Percentiles rank a stretch among this genome's conserved stretches.
phyloP scores from a whole-genome alignment of 805 yeast genomes.

The Candida tibetensis region DNA sequence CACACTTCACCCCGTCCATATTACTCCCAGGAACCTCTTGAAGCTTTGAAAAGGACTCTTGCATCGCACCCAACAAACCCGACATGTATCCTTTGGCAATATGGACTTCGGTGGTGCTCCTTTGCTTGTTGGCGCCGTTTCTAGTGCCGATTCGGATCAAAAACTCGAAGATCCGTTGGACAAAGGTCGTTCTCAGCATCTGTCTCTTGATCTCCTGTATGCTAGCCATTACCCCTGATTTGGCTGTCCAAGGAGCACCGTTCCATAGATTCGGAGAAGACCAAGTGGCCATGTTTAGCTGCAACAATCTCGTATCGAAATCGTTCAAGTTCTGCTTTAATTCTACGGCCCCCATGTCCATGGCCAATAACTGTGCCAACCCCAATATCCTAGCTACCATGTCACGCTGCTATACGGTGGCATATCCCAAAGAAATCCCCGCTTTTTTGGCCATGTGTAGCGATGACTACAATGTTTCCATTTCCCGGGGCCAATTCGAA shows the following conservation, averaged over 20 bases:
- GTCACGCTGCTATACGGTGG: conserved; percentile 31
- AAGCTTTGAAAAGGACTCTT: too few relatives aligned
- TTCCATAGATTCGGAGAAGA: conserved; percentile 26
- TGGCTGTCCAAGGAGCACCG: conserved; percentile 29
- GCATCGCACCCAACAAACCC: too few relatives aligned
- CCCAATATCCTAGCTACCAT: conserved; percentile 34
- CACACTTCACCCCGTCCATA: too few relatives aligned
- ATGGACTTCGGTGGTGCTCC: conserved; percentile 2
- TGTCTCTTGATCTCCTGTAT: conserved; percentile 11
- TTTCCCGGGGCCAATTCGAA: conserved; percentile 22
- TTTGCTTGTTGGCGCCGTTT: neutral
- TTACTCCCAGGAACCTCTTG: too few relatives aligned
- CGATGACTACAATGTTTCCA: conserved; percentile 14
- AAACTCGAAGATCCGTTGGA: neutral
- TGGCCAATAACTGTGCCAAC: neutral
- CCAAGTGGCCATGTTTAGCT: conserved; percentile 30
- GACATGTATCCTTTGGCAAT: neutral
- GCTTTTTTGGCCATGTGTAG: conserved; percentile 27
- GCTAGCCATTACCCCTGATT: conserved; percentile 22
- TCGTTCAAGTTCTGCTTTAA: conserved; percentile 12
- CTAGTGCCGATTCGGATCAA: neutral
- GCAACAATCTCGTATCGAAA: conserved; percentile 23
- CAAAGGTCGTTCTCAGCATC: conserved; percentile 6
- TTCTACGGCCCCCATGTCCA: neutral
- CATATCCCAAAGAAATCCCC: conserved; percentile 21